Evolutionary conservation across 2,329 filamentous ascomycete genomes (phyloP).

Genomic region (Arthrobotrys pseudoclavata): DNA sequence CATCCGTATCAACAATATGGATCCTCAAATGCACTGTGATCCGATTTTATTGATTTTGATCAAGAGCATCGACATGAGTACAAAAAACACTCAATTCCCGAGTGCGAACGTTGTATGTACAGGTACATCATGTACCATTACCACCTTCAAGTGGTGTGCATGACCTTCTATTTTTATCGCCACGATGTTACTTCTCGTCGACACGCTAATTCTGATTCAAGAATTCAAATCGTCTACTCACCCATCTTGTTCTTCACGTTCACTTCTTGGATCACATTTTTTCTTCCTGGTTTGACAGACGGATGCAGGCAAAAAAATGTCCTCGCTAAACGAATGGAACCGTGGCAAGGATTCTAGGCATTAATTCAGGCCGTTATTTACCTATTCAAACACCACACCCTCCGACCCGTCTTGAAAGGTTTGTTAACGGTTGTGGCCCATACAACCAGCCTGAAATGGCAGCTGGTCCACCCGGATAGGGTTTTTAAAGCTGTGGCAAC

Average conservation of each 20-base stretch:
- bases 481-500: neutral
- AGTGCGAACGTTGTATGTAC: conserved; percentile 2
- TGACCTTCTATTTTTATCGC: conserved; percentile 54
- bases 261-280: neutral
- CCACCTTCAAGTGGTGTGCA: neutral
- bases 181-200: conserved; percentile 35
- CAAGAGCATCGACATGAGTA: neutral
- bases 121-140: conserved; percentile 4
- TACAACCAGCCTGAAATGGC: conserved; percentile 18
- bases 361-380: neutral
- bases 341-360: conserved; percentile 42
- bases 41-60: neutral
- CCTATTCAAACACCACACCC: neutral
- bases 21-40: conserved; percentile 8
- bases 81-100: neutral
- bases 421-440: neutral
- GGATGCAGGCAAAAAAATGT: conserved; percentile 44
- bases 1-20: conserved; percentile 5
- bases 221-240: conserved; percentile 4
- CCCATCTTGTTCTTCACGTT: conserved; percentile 13
- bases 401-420: conserved; percentile 18
- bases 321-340: conserved; percentile 44
- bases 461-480: neutral
- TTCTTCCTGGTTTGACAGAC: conserved; percentile 29
- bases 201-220: conserved; percentile 14